These are phyloP conservation scores for Chiua virens DNA, from an alignment of 768 basidiomycete genomes.

Conservation along the genomic window DNA sequence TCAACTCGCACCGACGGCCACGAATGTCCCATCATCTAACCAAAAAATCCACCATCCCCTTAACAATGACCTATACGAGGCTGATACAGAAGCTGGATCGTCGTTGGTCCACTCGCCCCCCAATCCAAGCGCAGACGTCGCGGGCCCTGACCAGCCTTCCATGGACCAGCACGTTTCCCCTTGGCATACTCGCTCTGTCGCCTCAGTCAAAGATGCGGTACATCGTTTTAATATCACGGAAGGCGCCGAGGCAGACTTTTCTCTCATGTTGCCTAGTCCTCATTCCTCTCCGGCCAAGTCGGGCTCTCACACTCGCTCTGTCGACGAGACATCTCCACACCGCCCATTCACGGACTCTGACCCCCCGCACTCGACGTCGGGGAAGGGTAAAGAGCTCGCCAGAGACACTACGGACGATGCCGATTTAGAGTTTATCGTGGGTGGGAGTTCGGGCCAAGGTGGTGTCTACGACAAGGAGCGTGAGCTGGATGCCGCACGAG, in stretches of 20 bases:
- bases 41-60: not conserved
- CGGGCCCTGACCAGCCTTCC: not conserved
- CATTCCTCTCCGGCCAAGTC: constrained; percentile 33
- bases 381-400: constrained; percentile 50
- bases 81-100: constrained; percentile 10
- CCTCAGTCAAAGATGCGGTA: constrained; percentile 52
- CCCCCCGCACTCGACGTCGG: constrained; percentile 11
- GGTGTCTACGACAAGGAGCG: constrained; percentile 59
- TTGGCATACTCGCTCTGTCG: constrained; percentile 33
- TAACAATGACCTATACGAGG: not conserved
- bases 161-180: constrained; percentile 26
- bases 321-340: constrained; percentile 14
- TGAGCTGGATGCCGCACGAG: constrained; percentile 57
- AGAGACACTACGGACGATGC: constrained; percentile 25
- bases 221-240: constrained; percentile 45
- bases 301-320: constrained; percentile 25
- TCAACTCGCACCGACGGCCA: not conserved
- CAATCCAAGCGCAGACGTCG: not conserved
- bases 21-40: not conserved
- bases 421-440: constrained; percentile 28
- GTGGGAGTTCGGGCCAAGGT: constrained; percentile 46
- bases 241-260: constrained; percentile 48
- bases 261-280: constrained; percentile 50
- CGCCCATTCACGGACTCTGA: not conserved
- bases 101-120: constrained; percentile 12